These are phyloP conservation scores for Penicillium steckii DNA, from an alignment of 495 filamentous ascomycete genomes.

Conservation along the genomic window DNA sequence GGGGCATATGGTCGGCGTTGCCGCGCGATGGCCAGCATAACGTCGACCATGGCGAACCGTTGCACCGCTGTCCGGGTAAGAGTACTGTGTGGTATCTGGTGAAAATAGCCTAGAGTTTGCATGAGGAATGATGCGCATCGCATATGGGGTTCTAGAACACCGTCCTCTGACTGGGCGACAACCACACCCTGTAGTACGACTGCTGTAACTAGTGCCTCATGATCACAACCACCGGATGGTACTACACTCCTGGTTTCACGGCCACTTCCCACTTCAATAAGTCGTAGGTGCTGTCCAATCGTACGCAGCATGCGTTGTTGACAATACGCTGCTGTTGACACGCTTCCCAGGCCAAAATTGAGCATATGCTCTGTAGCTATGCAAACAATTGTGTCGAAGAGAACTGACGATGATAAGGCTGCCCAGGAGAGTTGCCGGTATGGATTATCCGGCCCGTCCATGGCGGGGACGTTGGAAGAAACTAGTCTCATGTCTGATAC, in stretches of 20 bases:
- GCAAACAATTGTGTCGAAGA: constrained; percentile 27
- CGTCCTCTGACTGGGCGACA: constrained; percentile 26
- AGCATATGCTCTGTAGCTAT: constrained; percentile 33
- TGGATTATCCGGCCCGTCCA: constrained; percentile 29
- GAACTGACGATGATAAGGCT: constrained; percentile 22
- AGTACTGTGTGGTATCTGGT: constrained; percentile 10
- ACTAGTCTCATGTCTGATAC: constrained; percentile 25
- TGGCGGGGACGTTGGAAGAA: constrained; percentile 25
- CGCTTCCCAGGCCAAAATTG: constrained; percentile 25
- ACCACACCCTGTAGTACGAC: constrained; percentile 27
- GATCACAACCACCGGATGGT: constrained; percentile 6
- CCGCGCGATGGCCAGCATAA: constrained; percentile 29
- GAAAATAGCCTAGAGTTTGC: constrained; percentile 19
- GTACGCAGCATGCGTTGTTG: constrained; percentile 27
- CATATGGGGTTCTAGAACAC: constrained; percentile 26
- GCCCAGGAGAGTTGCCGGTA: constrained; percentile 29
- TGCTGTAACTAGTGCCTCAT: constrained; percentile 24
- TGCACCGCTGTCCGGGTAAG: constrained; percentile 23
- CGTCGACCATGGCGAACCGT: constrained; percentile 29
- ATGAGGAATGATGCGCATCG: constrained; percentile 29
- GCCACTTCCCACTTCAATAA: constrained; percentile 2
- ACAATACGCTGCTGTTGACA: constrained; percentile 23
- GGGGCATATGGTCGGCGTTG: constrained; percentile 28
- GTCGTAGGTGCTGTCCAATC: constrained; percentile 20
- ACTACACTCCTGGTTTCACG: constrained; percentile 3